Conservation (phyloP, 495 filamentous ascomycete species). For the Chaetomium fimeti region DNA sequence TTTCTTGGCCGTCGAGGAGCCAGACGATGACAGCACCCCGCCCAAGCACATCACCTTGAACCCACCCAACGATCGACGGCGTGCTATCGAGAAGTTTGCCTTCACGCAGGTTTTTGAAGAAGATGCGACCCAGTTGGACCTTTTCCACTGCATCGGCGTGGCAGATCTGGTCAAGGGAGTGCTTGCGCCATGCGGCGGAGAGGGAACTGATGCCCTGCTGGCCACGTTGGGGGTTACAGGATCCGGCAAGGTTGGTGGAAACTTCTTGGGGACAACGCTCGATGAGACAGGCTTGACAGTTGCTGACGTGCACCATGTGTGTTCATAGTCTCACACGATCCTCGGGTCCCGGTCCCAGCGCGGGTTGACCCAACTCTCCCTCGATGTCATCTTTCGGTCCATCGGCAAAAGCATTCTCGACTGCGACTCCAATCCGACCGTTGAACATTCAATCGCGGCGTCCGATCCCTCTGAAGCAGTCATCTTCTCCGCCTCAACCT, state of each 20-base stretch:
- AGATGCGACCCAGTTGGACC: conserved; percentile 73
- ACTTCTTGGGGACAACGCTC: not conserved
- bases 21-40: conserved; percentile 45
- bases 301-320: conserved; percentile 21
- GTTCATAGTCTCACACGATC: conserved; percentile 85
- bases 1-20: conserved; percentile 72
- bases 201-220: conserved; percentile 82
- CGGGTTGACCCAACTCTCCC: conserved; percentile 85
- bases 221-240: conserved; percentile 95
- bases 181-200: conserved; percentile 61
- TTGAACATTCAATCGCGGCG: conserved; percentile 68
- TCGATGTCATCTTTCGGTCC: conserved; percentile 85
- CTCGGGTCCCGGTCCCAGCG: conserved; percentile 82
- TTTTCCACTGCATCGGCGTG: conserved; percentile 81
- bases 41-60: conserved; percentile 86
- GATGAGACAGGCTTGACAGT: conserved; percentile 19
- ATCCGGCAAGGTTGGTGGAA: conserved; percentile 79
- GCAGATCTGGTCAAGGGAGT: conserved; percentile 75
- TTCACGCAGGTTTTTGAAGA: conserved; percentile 95
- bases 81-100: conserved; percentile 87
- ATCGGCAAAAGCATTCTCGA: conserved; percentile 66
- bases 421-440: conserved; percentile 54
- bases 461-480: conserved; percentile 82
- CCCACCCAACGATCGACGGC: conserved; percentile 77
- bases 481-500: conserved; percentile 70